Base-by-base conservation (phyloP, 164 flowering plant species). In the Houttuynia cordata region DNA sequence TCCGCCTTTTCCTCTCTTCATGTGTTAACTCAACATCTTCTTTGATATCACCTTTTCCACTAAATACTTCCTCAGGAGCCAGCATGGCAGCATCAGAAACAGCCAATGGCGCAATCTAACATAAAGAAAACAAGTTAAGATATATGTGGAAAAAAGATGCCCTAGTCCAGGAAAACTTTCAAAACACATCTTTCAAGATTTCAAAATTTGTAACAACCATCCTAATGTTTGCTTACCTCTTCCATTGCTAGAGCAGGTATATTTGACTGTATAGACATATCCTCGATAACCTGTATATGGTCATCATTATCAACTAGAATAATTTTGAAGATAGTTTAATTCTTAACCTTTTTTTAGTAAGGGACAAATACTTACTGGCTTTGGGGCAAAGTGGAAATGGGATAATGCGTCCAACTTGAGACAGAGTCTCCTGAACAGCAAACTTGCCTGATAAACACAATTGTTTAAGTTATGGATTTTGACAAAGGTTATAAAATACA, bases 21-120 rank as follows among this genome's bases (percentile, higher is more conserved):
- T 85, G 78, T 25, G 95, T 84, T 64, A 94, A 80, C 74, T 94
- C 97, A 8, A 77, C 75, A 64, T 85, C 96, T 69, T 86, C 97
- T 74, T 91, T 94, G 22, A 87, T 71, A 57, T 87, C 88, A 67
- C 96, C 96, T 80, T 88, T 85, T 41, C 99, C 97, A 72, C 85
- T 57, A 76, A 88, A 94, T 4, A 91, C 78, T 78, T 94, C 99
- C 76, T 91, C 96, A 62, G 99, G 97, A 61, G 99, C 97, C 67
- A 94, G 78, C 96, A 94, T 86, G 59, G 97, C 88, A 30, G 96
- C 99, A 81, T 94, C 96, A 49, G 99, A 94, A 45, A 91, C 88
- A 24, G 88, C 92, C 74, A 87, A 37, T 54, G 99, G 97, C 53
- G 96, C 91, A 79, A 88, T 73, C 96, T 91, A 60, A 49, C 67